Conservation (phyloP, 441 rosid genomes). For the Monsonia emarginata region DNA sequence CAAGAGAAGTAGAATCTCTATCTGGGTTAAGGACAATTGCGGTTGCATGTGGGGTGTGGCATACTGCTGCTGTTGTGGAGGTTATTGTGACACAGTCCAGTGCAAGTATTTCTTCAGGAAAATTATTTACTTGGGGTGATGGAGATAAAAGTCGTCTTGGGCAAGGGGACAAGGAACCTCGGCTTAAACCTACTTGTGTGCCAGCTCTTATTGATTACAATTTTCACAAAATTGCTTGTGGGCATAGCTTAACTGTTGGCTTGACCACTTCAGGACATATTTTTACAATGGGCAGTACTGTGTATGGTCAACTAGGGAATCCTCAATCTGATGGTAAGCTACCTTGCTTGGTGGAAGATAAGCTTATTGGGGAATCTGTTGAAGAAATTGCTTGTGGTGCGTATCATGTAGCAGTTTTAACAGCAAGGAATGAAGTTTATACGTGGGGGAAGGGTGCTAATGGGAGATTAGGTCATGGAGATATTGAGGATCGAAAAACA, state of each 20-base stretch:
- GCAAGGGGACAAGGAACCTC: constrained; percentile 83
- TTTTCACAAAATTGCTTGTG: constrained; percentile 84
- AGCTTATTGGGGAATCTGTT: constrained; percentile 65
- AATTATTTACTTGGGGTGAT: constrained; percentile 95
- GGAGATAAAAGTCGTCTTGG: constrained; percentile 92
- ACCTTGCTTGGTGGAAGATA: constrained; percentile 78
- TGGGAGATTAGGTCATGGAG: constrained; percentile 92
- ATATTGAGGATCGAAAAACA: constrained; percentile 69
- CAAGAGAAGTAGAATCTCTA: constrained; percentile 84
- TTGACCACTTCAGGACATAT: constrained; percentile 77
- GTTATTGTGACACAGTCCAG: constrained; percentile 83
- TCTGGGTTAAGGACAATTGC: constrained; percentile 83
- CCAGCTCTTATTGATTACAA: constrained; percentile 93
- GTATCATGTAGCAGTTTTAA: constrained; percentile 84
- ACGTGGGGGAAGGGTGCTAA: constrained; percentile 98
- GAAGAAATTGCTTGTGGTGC: constrained; percentile 94
- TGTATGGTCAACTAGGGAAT: constrained; percentile 88
- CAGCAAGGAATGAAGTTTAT: constrained; percentile 80
- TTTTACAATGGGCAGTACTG: constrained; percentile 89
- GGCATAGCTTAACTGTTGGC: constrained; percentile 81
- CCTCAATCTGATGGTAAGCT: constrained; percentile 75
- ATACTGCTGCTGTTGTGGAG: constrained; percentile 93
- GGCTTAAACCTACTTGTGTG: constrained; percentile 83
- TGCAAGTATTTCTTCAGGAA: constrained; percentile 82
- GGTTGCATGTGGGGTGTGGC: constrained; percentile 98